Conservation (phyloP, 352 stramenopile genomes). For the Pythium phragmiticola region DNA sequence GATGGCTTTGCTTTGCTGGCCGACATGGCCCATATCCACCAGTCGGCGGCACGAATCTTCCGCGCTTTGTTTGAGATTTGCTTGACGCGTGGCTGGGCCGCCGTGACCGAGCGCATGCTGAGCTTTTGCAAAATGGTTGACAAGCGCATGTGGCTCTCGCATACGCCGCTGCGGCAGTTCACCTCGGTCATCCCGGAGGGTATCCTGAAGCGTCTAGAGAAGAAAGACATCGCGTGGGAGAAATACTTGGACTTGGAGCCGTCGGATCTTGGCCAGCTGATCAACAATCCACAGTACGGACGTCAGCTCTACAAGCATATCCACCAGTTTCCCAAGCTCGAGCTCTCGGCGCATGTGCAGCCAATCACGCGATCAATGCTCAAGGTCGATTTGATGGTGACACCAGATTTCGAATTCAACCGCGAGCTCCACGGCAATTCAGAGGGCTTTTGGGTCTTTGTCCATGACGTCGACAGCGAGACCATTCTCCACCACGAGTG, state of each 20-base stretch:
- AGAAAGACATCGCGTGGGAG: slow-evolving; percentile 99
- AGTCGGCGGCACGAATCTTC: slow-evolving; percentile 98
- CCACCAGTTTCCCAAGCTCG: slow-evolving; percentile 97
- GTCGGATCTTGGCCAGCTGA: slow-evolving; percentile 96
- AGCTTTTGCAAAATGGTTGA: slow-evolving; percentile 99
- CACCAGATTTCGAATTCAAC: slow-evolving; percentile 98
- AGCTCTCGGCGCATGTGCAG: slow-evolving; percentile 96
- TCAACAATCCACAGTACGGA: slow-evolving; percentile 98
- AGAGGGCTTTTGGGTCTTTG: slow-evolving; percentile 97
- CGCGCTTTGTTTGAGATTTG: slow-evolving; percentile 99
- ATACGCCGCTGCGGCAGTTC: slow-evolving; percentile 98
- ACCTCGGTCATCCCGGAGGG: slow-evolving; percentile 90
- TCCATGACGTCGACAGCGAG: slow-evolving; percentile 98
- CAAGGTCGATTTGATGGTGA: slow-evolving; percentile 94
- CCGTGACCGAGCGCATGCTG: slow-evolving; percentile 94
- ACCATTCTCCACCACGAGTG: slow-evolving; percentile 98
- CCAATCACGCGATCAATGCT: slow-evolving; percentile 98
- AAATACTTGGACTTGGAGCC: slow-evolving; percentile 97
- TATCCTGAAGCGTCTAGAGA: slow-evolving; percentile 96
- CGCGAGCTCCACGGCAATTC: slow-evolving; percentile 94
- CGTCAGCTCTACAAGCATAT: slow-evolving; percentile 98
- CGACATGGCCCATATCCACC: slow-evolving; percentile 99
- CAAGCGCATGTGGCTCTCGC: slow-evolving; percentile 97
- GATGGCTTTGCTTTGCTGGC: slow-evolving; percentile 97
- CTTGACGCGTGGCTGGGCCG: slow-evolving; percentile 94